Base-by-base conservation (phyloP, 768 basidiomycete genomes). In the Leccinum disarticulatum region DNA sequence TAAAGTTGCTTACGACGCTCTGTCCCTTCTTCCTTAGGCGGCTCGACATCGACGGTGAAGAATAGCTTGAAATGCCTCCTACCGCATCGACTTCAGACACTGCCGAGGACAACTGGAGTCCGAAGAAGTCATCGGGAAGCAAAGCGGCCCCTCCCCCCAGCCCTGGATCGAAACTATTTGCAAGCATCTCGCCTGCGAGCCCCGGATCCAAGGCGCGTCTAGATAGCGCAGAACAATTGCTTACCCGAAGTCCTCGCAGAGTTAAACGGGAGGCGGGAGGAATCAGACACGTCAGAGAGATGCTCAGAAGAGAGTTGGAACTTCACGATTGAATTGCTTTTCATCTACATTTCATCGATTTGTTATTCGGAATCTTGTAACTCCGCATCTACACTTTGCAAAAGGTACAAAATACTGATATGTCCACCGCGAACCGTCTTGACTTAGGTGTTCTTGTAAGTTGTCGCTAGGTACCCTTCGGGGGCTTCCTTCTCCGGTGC, bases 11-110 rank as follows among this genome's bases (percentile, higher is more conserved):
- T 54, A 77, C 81, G 17, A 79, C 80, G 47, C 75, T 92, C 13
- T 93, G 91, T 67, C 90, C 91, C 2, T 93, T 93, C 76, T 93
- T 93, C 78, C 72, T 93, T 54, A 84, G 80, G 68, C 79, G 77
- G 58, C 77, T 92, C 7, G 77, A 81, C 58, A 81, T 92, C 22
- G 81, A 76, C 11, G 83, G 86, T 35, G 78, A 81, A 60, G 81
- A 81, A 33, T 83, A 70, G 83, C 65, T 83, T 10, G 82, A 83
- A 69, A 83, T 76, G 74, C 77, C 76, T n/a, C 65, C 77, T 19
- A 55, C 72, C 6, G 54, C 60, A 30, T 62, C 67, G 5, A 55
- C 51, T 41, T 61, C 60, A 14, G 69, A 71, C 17, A n/a, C 52
- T n/a, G 30, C 41, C 6, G 66, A 66, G 10, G 61, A 58, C 1